These are phyloP conservation scores for Phellinidium pouzarii DNA, from an alignment of 1,284 basidiomycete genomes.

Conservation along the genomic window DNA sequence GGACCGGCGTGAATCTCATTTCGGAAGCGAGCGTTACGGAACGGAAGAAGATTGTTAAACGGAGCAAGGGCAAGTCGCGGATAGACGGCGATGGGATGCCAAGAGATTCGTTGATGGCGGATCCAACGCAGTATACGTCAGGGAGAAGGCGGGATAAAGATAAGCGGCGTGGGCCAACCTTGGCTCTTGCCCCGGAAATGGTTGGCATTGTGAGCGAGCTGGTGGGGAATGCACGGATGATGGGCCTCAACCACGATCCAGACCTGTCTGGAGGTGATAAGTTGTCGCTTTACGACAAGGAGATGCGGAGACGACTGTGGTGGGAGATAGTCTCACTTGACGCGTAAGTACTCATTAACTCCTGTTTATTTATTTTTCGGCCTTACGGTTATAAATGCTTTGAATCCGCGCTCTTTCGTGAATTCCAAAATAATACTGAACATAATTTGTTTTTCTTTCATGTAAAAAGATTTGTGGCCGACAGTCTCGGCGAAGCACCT, in stretches of 20 bases:
- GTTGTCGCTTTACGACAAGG: conserved; percentile 44
- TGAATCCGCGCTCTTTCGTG: not conserved
- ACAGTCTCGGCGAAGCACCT: conserved; percentile 52
- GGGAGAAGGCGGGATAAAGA: not conserved
- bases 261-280: conserved; percentile 38
- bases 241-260: conserved; percentile 57
- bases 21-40: conserved; percentile 24
- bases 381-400: not conserved
- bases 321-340: conserved; percentile 73
- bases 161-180: conserved; percentile 1
- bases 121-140: not conserved
- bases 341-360: conserved; percentile 40
- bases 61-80: conserved; percentile 8
- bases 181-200: conserved; percentile 11
- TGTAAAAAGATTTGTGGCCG: conserved; percentile 57
- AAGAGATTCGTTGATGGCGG: not conserved
- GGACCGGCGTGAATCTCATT: conserved; percentile 32
- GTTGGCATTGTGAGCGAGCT: conserved; percentile 53
- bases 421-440: not conserved
- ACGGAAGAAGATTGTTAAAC: conserved; percentile 4
- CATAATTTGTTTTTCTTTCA: conserved; percentile 15
- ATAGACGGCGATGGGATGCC: not conserved
- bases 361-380: conserved; percentile 2
- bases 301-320: conserved; percentile 58
- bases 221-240: conserved; percentile 54